Conservation (phyloP, 1,284 basidiomycete species). For the Somion occarium region DNA sequence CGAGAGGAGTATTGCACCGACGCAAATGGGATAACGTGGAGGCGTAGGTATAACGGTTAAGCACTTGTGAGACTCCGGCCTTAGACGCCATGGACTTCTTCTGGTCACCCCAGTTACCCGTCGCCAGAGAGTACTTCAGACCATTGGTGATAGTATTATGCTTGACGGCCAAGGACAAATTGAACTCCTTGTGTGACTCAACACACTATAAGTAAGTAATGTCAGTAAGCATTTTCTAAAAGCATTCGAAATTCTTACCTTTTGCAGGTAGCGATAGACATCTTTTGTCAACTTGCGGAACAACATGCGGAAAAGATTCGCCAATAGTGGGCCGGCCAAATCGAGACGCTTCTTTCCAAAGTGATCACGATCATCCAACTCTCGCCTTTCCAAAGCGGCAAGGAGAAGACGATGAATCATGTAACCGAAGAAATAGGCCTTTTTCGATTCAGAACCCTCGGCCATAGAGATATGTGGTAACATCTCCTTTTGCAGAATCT, state of each 20-base stretch:
- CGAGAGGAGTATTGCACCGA: conserved; percentile 97
- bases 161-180: conserved; percentile 89
- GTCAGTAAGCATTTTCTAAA: conserved; percentile 13
- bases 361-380: conserved; percentile 98
- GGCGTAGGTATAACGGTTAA: conserved; percentile 98
- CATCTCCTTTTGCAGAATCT: conserved; percentile 99
- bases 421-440: conserved; percentile 99
- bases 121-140: conserved; percentile 96
- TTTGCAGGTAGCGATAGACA: conserved; percentile 95
- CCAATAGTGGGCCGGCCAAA: conserved; percentile 91
- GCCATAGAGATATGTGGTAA: conserved; percentile 95
- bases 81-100: conserved; percentile 98
- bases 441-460: conserved; percentile 96
- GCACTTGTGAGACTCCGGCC: conserved; percentile 97
- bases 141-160: conserved; percentile 98
- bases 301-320: conserved; percentile 95
- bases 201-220: conserved; percentile 65
- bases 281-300: conserved; percentile 97
- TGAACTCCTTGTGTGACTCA: conserved; percentile 95
- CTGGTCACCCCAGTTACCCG: conserved; percentile 99
- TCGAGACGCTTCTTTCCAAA: conserved; percentile 99
- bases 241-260: conserved; percentile 46
- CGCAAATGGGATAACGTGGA: conserved; percentile 98
- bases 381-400: conserved; percentile 90
- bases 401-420: conserved; percentile 97